Evolutionary conservation across 208 protist genomes (phyloP).

Genomic region (Crithidia thermophila): DNA sequence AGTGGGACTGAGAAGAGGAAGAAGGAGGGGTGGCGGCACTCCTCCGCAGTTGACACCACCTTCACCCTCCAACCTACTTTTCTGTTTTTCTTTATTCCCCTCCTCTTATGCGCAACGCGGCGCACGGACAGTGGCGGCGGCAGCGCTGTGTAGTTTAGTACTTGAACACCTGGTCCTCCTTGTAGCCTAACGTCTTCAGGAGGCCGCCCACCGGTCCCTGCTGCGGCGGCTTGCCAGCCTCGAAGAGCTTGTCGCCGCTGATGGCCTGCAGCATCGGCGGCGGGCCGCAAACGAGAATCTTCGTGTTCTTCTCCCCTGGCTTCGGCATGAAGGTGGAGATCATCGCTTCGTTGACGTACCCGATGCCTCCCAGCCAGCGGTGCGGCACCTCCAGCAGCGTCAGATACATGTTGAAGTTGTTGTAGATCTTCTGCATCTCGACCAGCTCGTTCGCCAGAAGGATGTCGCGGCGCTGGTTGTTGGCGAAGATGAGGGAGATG

Average conservation of each 20-base stretch:
- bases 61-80: neutral
- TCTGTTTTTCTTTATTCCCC: too few relatives aligned
- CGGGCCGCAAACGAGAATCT: slow-evolving; percentile 86
- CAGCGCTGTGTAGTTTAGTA: too few relatives aligned
- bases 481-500: slow-evolving; percentile 89
- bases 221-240: slow-evolving; percentile 54
- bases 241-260: slow-evolving; percentile 80
- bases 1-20: neutral
- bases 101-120: too few relatives aligned
- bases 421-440: slow-evolving; percentile 71
- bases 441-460: slow-evolving; percentile 90
- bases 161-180: slow-evolving; percentile 84
- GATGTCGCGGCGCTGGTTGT: slow-evolving; percentile 92
- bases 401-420: slow-evolving; percentile 90
- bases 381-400: slow-evolving; percentile 79
- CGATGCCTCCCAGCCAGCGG: slow-evolving; percentile 83
- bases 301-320: slow-evolving; percentile 67
- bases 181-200: slow-evolving; percentile 78
- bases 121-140: too few relatives aligned
- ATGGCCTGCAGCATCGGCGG: slow-evolving; percentile 88
- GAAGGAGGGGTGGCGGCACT: neutral
- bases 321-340: slow-evolving; percentile 84
- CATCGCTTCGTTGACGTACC: slow-evolving; percentile 79
- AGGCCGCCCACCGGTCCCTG: slow-evolving; percentile 76
- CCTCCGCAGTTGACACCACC: neutral